These are phyloP conservation scores for Thelephora ganbajun DNA, from an alignment of 768 basidiomycete genomes.

Conservation along the genomic window DNA sequence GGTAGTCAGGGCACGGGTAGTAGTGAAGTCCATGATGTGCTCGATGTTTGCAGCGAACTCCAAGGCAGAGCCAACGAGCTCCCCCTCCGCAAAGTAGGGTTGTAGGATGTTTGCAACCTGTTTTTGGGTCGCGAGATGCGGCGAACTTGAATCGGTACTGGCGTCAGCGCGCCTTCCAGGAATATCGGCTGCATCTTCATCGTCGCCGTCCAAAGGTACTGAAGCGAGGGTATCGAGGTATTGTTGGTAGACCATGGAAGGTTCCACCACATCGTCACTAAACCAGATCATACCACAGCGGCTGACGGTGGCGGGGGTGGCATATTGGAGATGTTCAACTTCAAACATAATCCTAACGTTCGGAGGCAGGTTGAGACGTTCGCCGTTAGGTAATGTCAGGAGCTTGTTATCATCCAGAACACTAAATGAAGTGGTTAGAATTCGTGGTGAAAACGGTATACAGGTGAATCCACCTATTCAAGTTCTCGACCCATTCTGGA, in stretches of 20 bases:
- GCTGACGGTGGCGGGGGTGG: constrained; percentile 96
- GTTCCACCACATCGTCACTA: constrained; percentile 89
- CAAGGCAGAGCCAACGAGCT: constrained; percentile 69
- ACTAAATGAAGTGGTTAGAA: constrained; percentile 28
- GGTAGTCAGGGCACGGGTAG: constrained; percentile 83
- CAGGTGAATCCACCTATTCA: constrained; percentile 66
- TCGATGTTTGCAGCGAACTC: constrained; percentile 73
- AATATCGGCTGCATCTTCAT: constrained; percentile 60
- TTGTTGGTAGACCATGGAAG: constrained; percentile 82
- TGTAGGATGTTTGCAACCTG: constrained; percentile 63
- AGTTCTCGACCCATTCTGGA: constrained; percentile 99
- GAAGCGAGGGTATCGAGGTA: constrained; percentile 69
- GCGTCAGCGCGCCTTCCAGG: constrained; percentile 46
- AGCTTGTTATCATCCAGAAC: constrained; percentile 98
- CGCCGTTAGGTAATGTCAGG: constrained; percentile 92
- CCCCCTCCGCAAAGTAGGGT: constrained; percentile 70
- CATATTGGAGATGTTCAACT: constrained; percentile 94
- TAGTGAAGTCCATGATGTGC: constrained; percentile 98
- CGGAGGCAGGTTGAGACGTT: constrained; percentile 89
- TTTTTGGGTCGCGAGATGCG: constrained; percentile 61
- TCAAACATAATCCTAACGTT: constrained; percentile 99
- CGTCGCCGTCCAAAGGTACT: constrained; percentile 75
- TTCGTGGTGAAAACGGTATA: not conserved
- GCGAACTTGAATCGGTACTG: constrained; percentile 36
- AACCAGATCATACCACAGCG: constrained; percentile 99